Evolutionary conservation across 1,284 basidiomycete genomes (phyloP).

Genomic region (Boletus calvinii): DNA sequence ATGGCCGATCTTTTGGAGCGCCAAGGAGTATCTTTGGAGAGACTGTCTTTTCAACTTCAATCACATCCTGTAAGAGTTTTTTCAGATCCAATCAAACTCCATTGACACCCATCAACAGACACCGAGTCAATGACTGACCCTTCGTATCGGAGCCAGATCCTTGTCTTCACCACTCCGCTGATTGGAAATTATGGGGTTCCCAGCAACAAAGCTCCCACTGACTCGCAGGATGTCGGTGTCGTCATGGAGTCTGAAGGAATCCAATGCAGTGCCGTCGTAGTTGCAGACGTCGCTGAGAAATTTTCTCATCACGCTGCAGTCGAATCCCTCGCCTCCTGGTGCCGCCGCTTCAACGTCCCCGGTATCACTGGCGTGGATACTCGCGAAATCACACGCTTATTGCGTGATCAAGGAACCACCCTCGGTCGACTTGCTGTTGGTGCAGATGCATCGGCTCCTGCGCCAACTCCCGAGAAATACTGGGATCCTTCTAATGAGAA

Average conservation of each 20-base stretch:
- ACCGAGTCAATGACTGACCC: slow-evolving; percentile 99
- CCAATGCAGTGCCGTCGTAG: slow-evolving; percentile 91
- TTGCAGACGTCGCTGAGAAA: slow-evolving; percentile 92
- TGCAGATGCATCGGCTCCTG: slow-evolving; percentile 61
- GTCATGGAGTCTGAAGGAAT: slow-evolving; percentile 88
- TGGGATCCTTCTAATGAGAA: slow-evolving; percentile 94
- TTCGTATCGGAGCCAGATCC: slow-evolving; percentile 96
- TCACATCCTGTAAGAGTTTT: slow-evolving; percentile 82
- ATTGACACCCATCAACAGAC: slow-evolving; percentile 49
- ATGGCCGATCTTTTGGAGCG: slow-evolving; percentile 88
- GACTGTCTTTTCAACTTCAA: slow-evolving; percentile 98
- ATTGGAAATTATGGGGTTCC: slow-evolving; percentile 99
- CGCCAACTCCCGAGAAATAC: slow-evolving; percentile 68
- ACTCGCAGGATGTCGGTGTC: slow-evolving; percentile 85
- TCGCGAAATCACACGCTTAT: slow-evolving; percentile 89
- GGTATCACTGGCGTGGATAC: slow-evolving; percentile 98
- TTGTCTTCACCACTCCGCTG: slow-evolving; percentile 97
- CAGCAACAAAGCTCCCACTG: slow-evolving; percentile 69
- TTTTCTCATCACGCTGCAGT: slow-evolving; percentile 95
- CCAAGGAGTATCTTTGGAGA: slow-evolving; percentile 90
- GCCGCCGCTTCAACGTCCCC: slow-evolving; percentile 85
- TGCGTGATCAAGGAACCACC: slow-evolving; percentile 97
- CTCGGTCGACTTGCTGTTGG: slow-evolving; percentile 91
- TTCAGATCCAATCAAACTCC: slow-evolving; percentile 1
- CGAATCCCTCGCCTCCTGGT: slow-evolving; percentile 94